Conservation (phyloP, 208 protist genomes). For the Wallacemonas collosoma region DNA sequence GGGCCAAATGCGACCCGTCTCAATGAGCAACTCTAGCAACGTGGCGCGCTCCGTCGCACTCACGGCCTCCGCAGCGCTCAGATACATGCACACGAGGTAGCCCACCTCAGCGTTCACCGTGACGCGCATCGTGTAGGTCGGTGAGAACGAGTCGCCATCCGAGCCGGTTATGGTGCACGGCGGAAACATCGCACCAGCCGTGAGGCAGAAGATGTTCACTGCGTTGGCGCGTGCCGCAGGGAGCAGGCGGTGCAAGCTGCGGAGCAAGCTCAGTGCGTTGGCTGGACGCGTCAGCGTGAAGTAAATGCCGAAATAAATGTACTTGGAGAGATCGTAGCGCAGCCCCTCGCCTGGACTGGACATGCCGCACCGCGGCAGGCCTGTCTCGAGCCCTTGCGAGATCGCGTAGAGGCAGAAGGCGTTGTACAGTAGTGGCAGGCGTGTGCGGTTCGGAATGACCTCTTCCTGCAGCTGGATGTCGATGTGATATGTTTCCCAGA, state of each 20-base stretch:
- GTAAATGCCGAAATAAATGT: constrained; percentile 86
- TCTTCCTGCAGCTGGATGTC: constrained; percentile 86
- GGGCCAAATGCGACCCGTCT: constrained; percentile 87
- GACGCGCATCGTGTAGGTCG: constrained; percentile 62
- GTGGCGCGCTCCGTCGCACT: constrained; percentile 54
- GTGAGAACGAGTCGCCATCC: constrained; percentile 44
- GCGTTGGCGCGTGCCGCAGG: constrained; percentile 77
- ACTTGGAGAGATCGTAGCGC: constrained; percentile 76
- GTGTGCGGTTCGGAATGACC: constrained; percentile 64
- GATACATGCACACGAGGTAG: constrained; percentile 73
- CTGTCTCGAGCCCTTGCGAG: constrained; percentile 65
- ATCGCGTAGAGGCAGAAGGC: constrained; percentile 79
- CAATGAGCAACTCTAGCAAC: constrained; percentile 86
- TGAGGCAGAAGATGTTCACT: constrained; percentile 37
- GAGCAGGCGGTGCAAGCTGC: constrained; percentile 73
- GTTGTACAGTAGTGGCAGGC: constrained; percentile 78
- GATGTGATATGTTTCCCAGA: constrained; percentile 74
- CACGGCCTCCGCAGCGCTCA: constrained; percentile 56
- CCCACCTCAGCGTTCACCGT: constrained; percentile 89
- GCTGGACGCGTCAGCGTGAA: constrained; percentile 76
- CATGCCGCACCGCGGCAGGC: constrained; percentile 64
- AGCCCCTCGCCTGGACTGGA: constrained; percentile 66
- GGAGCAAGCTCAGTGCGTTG: constrained; percentile 60
- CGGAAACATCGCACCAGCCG: constrained; percentile 76
- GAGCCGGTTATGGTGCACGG: constrained; percentile 75